Percentiles rank a stretch among this genome's conserved stretches.
Conservation (phyloP, 805 yeast genomes). For the Pachysolen tannophilus region DNA sequence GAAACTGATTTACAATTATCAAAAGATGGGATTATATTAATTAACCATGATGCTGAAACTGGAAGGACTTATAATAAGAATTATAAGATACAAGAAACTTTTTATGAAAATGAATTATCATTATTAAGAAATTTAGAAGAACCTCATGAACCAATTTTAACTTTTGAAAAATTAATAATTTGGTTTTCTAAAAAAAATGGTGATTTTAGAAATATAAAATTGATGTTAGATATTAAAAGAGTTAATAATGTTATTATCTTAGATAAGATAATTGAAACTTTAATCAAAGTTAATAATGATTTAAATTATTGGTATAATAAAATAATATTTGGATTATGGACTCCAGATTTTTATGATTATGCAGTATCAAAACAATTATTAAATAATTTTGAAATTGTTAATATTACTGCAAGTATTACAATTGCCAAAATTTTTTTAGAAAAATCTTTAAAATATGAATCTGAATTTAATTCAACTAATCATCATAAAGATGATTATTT, state of each 20-base stretch:
- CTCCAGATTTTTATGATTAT: constrained; percentile 18
- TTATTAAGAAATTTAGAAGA: constrained; percentile 18
- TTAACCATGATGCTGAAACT: constrained; percentile 27
- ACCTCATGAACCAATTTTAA: constrained; percentile 26
- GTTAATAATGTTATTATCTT: constrained; percentile 20
- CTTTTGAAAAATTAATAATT: constrained; percentile 19
- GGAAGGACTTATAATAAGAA: constrained; percentile 23
- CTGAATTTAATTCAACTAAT: no score
- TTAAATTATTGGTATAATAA: constrained; percentile 23
- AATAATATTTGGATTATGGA: constrained; percentile 30
- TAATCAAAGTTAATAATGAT: constrained; percentile 10
- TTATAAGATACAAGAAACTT: constrained; percentile 17
- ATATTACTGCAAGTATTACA: constrained; percentile 21
- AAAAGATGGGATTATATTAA: constrained; percentile 22
- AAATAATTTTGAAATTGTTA: constrained; percentile 18
- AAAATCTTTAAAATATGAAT: constrained; percentile 1
- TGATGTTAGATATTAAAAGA: constrained; percentile 28
- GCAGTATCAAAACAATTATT: constrained; percentile 14
- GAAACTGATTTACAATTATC: constrained; percentile 26
- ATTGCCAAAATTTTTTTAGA: constrained; percentile 16
- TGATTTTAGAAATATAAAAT: constrained; percentile 31
- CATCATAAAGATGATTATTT: constrained; percentile 1
- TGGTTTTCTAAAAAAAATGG: constrained; percentile 34
- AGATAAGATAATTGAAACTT: constrained; percentile 16
- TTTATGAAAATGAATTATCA: constrained; percentile 19